Base-by-base conservation (phyloP, 306 rosid species). In the Cucurbita argyrosperma region DNA sequence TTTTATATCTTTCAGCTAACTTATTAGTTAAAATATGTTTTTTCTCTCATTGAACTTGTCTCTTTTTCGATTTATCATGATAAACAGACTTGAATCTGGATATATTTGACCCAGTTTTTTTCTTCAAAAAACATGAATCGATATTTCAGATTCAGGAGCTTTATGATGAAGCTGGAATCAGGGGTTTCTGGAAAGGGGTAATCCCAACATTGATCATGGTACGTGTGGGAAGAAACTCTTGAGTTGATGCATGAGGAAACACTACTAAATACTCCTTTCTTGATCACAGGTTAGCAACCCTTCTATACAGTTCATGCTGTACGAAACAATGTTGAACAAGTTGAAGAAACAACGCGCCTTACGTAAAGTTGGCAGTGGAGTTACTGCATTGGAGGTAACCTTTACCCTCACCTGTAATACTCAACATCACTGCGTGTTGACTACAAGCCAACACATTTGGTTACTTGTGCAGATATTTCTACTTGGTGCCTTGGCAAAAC, bases 221-320 rank as follows among this genome's bases (percentile, higher is more conserved):
- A 89, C 26, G 96, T 83, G 70, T 80, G 66, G 58, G 69, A 75
- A 79, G 74, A 58, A 76, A 79, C 72, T 81, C 19, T 84, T 53
- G 50, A 54, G 64, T 75, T 42, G 71, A 53, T 38, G 46, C 42
- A 26, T 16, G 68, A 47, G 79, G 78, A 76, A 51, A 65, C 70
- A 26, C 75, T 59, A 76, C 77, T 87, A 82, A 89, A 78, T 79
- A 47, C 69, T 78, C 73, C 77, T 85, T 61, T 74, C 79, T 43
- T 75, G 79, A 64, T 83, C 63, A 75, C 87, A 94, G 98, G 98
- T 94, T 60, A 89, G 98, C 83, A 94, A 94, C 79, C 98, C 98
- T 78, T 89, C 98, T 79, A 89, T 94, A 58, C 98, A 94, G 76
- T 94, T 88, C 88, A 94, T 94, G 98, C 83, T 90, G 85, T 94